Base-by-base conservation (phyloP, 1,139 yeast genomes). In the Blastobotrys serpentis region DNA sequence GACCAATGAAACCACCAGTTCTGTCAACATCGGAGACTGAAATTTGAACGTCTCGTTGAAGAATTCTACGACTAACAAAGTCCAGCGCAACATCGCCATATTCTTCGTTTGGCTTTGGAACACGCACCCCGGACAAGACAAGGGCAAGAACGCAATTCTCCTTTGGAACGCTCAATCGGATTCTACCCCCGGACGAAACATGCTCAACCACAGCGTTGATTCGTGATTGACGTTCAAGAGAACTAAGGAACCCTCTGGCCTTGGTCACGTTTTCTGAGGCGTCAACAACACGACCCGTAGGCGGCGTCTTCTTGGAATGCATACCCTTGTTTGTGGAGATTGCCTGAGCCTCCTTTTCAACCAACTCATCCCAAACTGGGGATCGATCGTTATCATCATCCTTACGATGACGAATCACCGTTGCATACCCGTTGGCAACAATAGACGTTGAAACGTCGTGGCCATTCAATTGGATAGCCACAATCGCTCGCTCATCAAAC, bases 1-100 rank as follows among this genome's bases (percentile, higher is more conserved):
- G 79, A 46, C 95, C 95, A 62, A 86, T 79, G 59, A 87, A 88
- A 0, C 86, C 86, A 51, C 96, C 96, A 52, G 84, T 74, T 62
- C 82, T 85, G 64, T 88, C 96, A 48, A 78, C 77, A 52, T 79
- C 84, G 55, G 79, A 78, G 22, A 87, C 77, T 49, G 83, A 84
- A 56, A 87, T 73, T 56, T 78, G 82, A 43, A 86, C 84, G 56
- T 81, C 86, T 61, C 88, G 77, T 70, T 88, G 96, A 64, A 82
- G 73, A 48, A 78, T 74, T 54, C 77, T 76, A 52, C 73, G 75
- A 60, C 74, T 75, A 55, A 83, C 75, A 60, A 70, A 81, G 44
- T 74, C 77, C 41, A 80, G 64, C 0, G 87, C 88, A 44, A 72
- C 76, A 19, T 77, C 80, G 4, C 79, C 71, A 39, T 65, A 54